Conservation (phyloP, 768 basidiomycete species). For the Leccinum broughii region DNA sequence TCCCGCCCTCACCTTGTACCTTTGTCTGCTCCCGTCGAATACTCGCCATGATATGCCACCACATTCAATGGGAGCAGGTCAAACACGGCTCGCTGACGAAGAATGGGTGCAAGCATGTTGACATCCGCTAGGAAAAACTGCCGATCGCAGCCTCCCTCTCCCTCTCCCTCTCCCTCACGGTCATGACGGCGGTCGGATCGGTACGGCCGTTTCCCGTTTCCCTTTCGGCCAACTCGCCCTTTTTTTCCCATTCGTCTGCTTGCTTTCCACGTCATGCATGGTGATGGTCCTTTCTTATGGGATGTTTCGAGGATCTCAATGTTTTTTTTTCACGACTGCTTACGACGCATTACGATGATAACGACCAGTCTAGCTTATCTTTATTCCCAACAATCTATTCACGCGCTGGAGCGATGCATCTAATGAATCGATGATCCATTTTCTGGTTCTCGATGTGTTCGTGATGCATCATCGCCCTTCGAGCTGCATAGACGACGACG, state of each 20-base stretch:
- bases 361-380: constrained; percentile 9
- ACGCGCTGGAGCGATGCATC: background rate
- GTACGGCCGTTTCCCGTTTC: background rate
- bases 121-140: no score
- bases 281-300: background rate
- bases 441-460: background rate
- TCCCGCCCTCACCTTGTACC: no score
- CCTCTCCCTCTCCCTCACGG: background rate
- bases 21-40: no score
- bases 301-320: background rate
- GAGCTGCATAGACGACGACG: constrained; percentile 36
- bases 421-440: constrained; percentile 1
- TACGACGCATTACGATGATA: constrained; percentile 10
- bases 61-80: no score
- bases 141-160: no score
- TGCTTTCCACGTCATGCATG: background rate
- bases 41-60: no score
- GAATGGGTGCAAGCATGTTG: no score
- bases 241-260: background rate
- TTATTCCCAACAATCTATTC: constrained; percentile 15
- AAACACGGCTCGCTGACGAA: no score
- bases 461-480: background rate
- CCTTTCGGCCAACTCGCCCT: background rate
- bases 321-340: constrained; percentile 8
- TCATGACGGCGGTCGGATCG: constrained; percentile 8